Conservation (phyloP, 805 yeast genomes). For the Candida cerambycidarum region DNA sequence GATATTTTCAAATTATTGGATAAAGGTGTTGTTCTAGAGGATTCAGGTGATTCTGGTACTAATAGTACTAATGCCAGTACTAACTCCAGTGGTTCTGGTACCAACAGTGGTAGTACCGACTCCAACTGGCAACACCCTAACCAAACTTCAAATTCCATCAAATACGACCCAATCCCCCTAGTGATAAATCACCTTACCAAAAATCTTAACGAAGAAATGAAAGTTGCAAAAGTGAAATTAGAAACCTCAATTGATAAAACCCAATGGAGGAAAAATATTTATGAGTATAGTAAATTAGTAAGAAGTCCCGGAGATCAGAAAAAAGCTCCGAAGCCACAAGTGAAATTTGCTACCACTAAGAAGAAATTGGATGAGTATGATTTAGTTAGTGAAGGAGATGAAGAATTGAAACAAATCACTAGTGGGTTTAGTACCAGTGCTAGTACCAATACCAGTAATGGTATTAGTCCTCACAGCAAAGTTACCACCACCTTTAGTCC, state of each 20-base stretch:
- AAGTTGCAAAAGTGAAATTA: constrained; percentile 24
- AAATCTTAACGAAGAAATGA: constrained; percentile 17
- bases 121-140: too few relatives aligned
- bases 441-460: neutral
- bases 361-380: constrained; percentile 11
- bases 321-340: neutral
- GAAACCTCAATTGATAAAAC: constrained; percentile 26
- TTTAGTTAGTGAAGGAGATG: constrained; percentile 10
- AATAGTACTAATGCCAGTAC: too few relatives aligned
- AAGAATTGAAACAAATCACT: constrained; percentile 3
- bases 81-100: neutral
- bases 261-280: constrained; percentile 25
- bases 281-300: constrained; percentile 16
- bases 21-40: constrained; percentile 16
- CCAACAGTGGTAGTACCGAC: too few relatives aligned
- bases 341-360: neutral
- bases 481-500: neutral
- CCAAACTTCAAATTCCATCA: neutral
- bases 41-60: neutral
- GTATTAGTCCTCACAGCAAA: neutral
- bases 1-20: constrained; percentile 56
- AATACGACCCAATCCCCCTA: constrained; percentile 2
- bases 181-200: constrained; percentile 26
- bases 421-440: neutral
- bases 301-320: neutral